These are phyloP conservation scores for Cornus kousa DNA, from an alignment of 148 eudicot species.

Conservation along the genomic window DNA sequence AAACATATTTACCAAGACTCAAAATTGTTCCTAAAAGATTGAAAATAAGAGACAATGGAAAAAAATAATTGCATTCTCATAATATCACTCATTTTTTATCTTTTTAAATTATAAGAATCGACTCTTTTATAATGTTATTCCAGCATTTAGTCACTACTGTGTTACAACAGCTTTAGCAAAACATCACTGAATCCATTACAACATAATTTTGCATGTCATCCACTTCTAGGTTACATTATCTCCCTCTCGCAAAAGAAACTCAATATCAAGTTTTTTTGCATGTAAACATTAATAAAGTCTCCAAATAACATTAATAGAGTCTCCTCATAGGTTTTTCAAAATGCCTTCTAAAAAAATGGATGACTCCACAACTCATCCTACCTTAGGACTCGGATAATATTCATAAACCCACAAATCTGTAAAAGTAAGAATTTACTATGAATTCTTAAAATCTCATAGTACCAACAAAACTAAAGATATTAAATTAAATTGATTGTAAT, in stretches of 20 bases:
- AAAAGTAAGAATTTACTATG: not conserved
- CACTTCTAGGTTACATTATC: not conserved
- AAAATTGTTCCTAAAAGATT: not conserved
- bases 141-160: too few species aligned
- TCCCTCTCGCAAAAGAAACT: not conserved
- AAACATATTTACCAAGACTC: not conserved
- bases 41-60: too few species aligned
- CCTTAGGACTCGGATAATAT: not conserved
- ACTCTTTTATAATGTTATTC: too few species aligned
- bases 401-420: not conserved
- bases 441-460: not conserved
- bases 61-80: not conserved
- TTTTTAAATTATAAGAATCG: too few species aligned
- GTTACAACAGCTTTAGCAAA: too few species aligned
- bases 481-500: not conserved
- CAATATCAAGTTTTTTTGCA: not conserved
- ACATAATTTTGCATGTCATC: not conserved
- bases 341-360: not conserved
- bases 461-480: too few species aligned
- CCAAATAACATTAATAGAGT: not conserved
- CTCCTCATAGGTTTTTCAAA: not conserved
- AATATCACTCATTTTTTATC: not conserved
- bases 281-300: not conserved
- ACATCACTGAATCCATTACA: not conserved
- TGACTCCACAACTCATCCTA: not conserved